A percentile compares a stretch with the other conserved stretches of the same genome.
phyloP scores from a whole-genome alignment of 257 asterid species.

The Eucommia ulmoides region DNA sequence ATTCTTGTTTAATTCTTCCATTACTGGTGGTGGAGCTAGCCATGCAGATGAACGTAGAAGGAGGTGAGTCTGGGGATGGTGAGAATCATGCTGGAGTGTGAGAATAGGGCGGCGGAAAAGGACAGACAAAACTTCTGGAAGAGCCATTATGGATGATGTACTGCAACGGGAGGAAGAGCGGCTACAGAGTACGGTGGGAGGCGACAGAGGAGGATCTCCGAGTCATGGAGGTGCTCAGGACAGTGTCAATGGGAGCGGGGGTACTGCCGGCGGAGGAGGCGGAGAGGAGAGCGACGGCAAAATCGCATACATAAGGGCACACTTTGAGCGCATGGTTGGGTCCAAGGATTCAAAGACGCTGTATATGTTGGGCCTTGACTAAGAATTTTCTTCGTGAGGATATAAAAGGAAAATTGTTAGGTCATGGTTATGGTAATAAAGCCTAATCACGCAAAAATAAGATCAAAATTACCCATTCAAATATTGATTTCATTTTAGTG shows the following conservation, averaged over 20 bases:
- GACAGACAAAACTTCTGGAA: conserved; percentile 28
- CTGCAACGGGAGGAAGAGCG: conserved; percentile 70
- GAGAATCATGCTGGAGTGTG: conserved; percentile 31
- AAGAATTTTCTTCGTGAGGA: conserved; percentile 82
- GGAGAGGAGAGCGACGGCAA: conserved; percentile 55
- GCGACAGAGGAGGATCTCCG: conserved; percentile 62
- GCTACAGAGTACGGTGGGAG: conserved; percentile 51
- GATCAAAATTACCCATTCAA: no score
- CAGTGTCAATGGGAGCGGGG: conserved; percentile 87
- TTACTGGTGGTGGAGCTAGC: conserved; percentile 35
- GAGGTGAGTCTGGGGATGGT: conserved; percentile 42
- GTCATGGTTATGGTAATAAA: not conserved
- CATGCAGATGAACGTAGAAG: conserved; percentile 25
- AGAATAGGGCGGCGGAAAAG: conserved; percentile 14
- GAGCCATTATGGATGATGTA: conserved; percentile 85
- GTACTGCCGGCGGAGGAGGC: conserved; percentile 57
- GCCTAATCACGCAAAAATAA: no score
- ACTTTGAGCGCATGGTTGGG: conserved; percentile 66
- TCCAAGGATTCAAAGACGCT: conserved; percentile 77
- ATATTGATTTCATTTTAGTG: no score
- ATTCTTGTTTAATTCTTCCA: no score
- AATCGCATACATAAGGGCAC: conserved; percentile 67
- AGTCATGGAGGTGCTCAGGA: conserved; percentile 68
- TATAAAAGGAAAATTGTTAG: conserved; percentile 11
- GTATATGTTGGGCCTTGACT: conserved; percentile 88